Percentiles rank a stretch among this genome's conserved stretches.
phyloP scores from a whole-genome alignment of 305 asterid species.

The Fraxinus nigra region DNA sequence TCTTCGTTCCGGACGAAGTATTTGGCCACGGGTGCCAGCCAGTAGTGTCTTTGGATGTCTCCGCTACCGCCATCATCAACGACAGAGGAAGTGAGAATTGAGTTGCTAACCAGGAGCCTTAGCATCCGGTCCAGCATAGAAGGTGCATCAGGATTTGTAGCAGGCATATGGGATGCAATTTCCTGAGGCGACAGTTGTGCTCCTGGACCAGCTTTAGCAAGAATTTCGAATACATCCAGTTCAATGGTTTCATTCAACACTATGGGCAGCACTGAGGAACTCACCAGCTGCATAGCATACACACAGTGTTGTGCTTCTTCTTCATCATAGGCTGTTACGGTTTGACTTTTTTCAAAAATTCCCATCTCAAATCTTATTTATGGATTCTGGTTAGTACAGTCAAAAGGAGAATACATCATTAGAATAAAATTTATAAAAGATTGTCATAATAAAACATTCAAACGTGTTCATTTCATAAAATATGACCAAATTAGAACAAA shows the following conservation, averaged over 20 bases:
- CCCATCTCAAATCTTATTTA: not conserved
- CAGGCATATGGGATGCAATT: slow-evolving; percentile 11
- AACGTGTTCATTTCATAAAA: too few relatives aligned
- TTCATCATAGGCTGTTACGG: not conserved
- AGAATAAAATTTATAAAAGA: not conserved
- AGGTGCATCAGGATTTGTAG: slow-evolving; percentile 15
- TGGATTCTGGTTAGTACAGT: not conserved
- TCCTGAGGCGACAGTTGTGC: slow-evolving; percentile 14
- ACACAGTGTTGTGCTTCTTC: not conserved
- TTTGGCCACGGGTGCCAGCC: slow-evolving; percentile 34
- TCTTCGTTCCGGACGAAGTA: slow-evolving; percentile 32
- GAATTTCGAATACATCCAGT: slow-evolving; percentile 18
- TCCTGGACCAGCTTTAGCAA: not conserved
- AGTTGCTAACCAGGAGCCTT: slow-evolving; percentile 30
- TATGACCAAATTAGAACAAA: too few relatives aligned
- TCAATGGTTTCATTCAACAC: slow-evolving; percentile 4
- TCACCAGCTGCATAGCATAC: not conserved
- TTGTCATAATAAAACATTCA: too few relatives aligned
- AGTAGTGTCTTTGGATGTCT: slow-evolving; percentile 17
- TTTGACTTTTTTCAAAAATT: not conserved
- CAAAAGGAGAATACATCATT: not conserved
- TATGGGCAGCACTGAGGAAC: slow-evolving; percentile 1
- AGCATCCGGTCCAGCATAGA: slow-evolving; percentile 39
- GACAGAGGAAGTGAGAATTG: slow-evolving; percentile 30
- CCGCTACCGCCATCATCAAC: not conserved